These are phyloP conservation scores for Saturnispora mendoncae DNA, from an alignment of 805 yeast genomes.

Conservation along the genomic window DNA sequence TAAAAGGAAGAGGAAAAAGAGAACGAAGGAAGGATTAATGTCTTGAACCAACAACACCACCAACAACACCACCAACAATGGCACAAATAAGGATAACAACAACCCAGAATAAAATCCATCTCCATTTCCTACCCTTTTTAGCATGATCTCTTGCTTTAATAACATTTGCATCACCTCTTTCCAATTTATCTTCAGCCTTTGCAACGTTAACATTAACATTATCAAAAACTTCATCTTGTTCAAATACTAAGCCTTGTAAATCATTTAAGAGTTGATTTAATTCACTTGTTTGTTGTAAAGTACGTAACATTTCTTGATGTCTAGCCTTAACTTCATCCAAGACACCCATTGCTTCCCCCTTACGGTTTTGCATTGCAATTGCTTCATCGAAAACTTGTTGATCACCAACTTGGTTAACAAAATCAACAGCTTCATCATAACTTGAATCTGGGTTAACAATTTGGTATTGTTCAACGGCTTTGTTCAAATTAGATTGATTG, in stretches of 20 bases:
- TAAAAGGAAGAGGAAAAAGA: background rate
- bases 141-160: conserved; percentile 84
- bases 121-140: conserved; percentile 83
- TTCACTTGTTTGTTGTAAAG: conserved; percentile 93
- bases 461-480: conserved; percentile 87
- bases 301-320: conserved; percentile 88
- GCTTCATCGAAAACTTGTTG: conserved; percentile 95
- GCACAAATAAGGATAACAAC: conserved; percentile 48
- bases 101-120: conserved; percentile 74
- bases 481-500: conserved; percentile 73
- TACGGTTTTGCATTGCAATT: conserved; percentile 71
- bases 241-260: conserved; percentile 92
- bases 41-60: conserved; percentile 36
- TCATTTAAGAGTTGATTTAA: conserved; percentile 90
- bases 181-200: conserved; percentile 82
- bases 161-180: conserved; percentile 91
- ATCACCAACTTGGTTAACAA: conserved; percentile 74
- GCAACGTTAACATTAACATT: conserved; percentile 74
- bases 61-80: conserved; percentile 63
- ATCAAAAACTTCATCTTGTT: conserved; percentile 83
- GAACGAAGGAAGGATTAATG: conserved; percentile 12
- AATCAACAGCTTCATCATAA: conserved; percentile 74
- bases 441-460: conserved; percentile 84
- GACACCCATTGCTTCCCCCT: conserved; percentile 93
- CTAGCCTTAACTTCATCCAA: conserved; percentile 92